Conservation (phyloP, 345 rosid species). For the Mallotus nudiflorus region DNA sequence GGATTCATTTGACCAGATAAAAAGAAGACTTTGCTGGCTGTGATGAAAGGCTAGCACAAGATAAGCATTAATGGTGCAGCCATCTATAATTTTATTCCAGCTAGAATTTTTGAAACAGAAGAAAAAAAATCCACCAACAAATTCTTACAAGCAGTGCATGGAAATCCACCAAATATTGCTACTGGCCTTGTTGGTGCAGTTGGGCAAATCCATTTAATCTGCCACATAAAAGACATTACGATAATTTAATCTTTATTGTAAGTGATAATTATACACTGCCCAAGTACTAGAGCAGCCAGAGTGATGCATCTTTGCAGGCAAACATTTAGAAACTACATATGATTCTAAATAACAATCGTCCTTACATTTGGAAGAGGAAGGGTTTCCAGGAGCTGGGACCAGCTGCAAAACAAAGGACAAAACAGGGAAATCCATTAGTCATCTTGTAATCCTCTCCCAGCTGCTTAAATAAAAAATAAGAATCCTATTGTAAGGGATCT, state of each 20-base stretch:
- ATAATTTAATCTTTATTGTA: background rate
- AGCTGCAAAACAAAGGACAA: conserved; percentile 47
- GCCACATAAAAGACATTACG: conserved; percentile 11
- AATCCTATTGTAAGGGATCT: background rate
- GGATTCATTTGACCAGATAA: background rate
- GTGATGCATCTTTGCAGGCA: conserved; percentile 12
- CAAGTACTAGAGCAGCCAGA: background rate
- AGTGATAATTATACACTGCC: background rate
- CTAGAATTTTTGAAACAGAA: background rate
- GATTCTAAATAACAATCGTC: background rate
- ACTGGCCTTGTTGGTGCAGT: conserved; percentile 27
- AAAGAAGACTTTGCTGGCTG: background rate
- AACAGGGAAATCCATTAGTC: conserved; percentile 15
- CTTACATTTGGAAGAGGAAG: conserved; percentile 76
- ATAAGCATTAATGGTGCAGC: background rate
- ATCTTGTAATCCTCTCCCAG: background rate
- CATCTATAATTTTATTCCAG: background rate
- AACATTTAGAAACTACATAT: conserved; percentile 7
- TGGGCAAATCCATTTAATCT: conserved; percentile 29
- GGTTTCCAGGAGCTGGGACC: conserved; percentile 66
- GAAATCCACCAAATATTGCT: conserved; percentile 25
- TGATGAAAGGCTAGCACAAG: background rate
- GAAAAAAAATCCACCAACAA: background rate
- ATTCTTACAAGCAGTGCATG: conserved; percentile 25
- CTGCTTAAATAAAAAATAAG: conserved; percentile 13